phyloP scores from a whole-genome alignment of 495 filamentous ascomycete species.

The Xylaria intraflava region DNA sequence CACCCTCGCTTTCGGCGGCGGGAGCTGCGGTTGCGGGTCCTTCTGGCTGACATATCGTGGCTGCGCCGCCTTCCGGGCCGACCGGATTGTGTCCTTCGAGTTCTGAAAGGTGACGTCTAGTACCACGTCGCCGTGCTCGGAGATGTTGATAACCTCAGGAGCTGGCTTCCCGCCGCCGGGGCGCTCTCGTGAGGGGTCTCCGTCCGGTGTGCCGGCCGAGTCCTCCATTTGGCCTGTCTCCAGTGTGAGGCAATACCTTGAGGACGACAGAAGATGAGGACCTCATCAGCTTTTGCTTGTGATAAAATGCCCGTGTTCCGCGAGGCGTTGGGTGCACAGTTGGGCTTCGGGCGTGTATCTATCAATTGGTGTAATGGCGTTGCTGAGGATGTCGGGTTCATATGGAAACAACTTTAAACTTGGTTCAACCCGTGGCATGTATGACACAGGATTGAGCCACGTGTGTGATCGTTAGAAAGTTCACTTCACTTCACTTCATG shows the following conservation, averaged over 20 bases:
- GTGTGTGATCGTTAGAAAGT: too few species aligned
- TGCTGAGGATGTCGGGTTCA: not conserved
- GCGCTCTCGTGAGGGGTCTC: constrained; percentile 12
- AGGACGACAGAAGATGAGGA: constrained; percentile 16
- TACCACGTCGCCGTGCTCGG: constrained; percentile 47
- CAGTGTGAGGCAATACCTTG: constrained; percentile 29
- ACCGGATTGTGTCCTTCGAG: constrained; percentile 36
- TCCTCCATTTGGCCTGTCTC: constrained; percentile 30
- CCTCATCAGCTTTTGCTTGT: constrained; percentile 24
- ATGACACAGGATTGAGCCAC: not conserved
- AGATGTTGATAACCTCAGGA: constrained; percentile 37
- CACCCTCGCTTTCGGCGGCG: constrained; percentile 26
- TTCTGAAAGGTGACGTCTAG: constrained; percentile 50
- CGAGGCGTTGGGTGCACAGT: not conserved
- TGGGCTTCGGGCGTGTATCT: not conserved
- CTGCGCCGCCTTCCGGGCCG: constrained; percentile 16
- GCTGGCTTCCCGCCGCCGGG: constrained; percentile 7
- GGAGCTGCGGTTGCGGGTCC: constrained; percentile 17
- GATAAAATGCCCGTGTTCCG: not conserved
- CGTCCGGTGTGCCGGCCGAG: constrained; percentile 12
- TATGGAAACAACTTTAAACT: not conserved
- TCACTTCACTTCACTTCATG: too few species aligned
- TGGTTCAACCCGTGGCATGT: not conserved
- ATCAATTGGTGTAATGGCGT: not conserved
- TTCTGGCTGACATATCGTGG: constrained; percentile 13